Percentiles rank a stretch among this genome's conserved stretches.
Evolutionary conservation across 2,329 filamentous ascomycete species (phyloP).

Genomic region (Tetracladium maxilliforme): DNA sequence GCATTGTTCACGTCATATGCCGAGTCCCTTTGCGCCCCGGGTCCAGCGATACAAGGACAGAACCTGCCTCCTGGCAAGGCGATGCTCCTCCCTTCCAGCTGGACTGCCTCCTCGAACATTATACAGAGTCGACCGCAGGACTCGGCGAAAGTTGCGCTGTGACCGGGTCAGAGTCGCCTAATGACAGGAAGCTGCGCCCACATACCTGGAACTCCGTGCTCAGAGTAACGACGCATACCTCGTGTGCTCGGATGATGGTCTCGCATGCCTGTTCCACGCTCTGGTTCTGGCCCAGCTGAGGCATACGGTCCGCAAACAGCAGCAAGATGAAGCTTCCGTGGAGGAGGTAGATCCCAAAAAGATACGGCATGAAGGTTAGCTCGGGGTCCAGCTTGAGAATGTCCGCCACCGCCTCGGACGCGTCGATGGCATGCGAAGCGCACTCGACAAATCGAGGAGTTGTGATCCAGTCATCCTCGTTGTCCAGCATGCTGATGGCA

Average conservation of each 20-base stretch:
- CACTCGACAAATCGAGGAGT: slow-evolving; percentile 27
- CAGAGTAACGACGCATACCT: slow-evolving; percentile 32
- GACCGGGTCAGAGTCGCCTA: background rate
- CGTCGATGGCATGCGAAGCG: slow-evolving; percentile 29
- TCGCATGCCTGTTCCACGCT: slow-evolving; percentile 31
- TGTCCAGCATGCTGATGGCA: slow-evolving; percentile 30
- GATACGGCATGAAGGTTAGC: slow-evolving; percentile 34
- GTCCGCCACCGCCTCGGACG: slow-evolving; percentile 26
- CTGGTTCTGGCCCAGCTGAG: slow-evolving; percentile 26
- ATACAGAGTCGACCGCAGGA: slow-evolving; percentile 31
- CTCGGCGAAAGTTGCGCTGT: slow-evolving; percentile 38
- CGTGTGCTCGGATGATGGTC: slow-evolving; percentile 32
- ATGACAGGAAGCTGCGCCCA: slow-evolving; percentile 1
- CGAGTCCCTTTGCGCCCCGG: slow-evolving; percentile 20
- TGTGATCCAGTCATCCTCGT: slow-evolving; percentile 31
- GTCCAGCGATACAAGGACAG: slow-evolving; percentile 39
- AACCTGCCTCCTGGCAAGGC: slow-evolving; percentile 28
- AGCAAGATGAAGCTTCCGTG: slow-evolving; percentile 34
- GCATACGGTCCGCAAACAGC: slow-evolving; percentile 32
- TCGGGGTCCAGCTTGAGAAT: slow-evolving; percentile 32
- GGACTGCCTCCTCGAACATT: slow-evolving; percentile 25
- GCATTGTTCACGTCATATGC: slow-evolving; percentile 6
- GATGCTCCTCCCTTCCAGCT: slow-evolving; percentile 24
- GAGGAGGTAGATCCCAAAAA: slow-evolving; percentile 35
- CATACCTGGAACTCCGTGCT: slow-evolving; percentile 32